Base-by-base conservation (phyloP, 169 alveolate species). In the Theileria annulata region DNA sequence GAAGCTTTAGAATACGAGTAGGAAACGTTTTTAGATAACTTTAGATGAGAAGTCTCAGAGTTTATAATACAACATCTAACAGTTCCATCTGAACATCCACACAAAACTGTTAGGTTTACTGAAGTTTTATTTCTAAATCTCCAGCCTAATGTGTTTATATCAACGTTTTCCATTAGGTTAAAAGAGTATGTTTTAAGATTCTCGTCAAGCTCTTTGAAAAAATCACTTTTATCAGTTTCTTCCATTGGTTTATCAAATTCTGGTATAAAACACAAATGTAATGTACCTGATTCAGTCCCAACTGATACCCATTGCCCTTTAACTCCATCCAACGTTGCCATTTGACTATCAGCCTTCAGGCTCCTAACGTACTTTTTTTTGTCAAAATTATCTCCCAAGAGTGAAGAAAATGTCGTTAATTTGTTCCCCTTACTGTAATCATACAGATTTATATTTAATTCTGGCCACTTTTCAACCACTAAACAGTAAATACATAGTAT, bases 71-170 rank as follows among this genome's bases (percentile, higher is more conserved):
- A 62, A 30, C 88, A 80, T 13, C 84, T 60, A 17, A 80, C 37
- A 9, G 73, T 21, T 12, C 88, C 88, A 58, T 80, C 88, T 31
- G 78, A 63, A 64, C 88, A 80, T 5, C 88, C 88, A 42, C 75
- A 67, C 10, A 80, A 19, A 3, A 80, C 37, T 28, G 84, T 74
- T n/a, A 66, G 35, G 49, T 56, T 73, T n/a, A 72, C 19, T 17
- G 74, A 64, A 5, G 70, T 47, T 8, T 73, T 12, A n/a, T 27
- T 28, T 21, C 68, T 80, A 10, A 10, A 25, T 62, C 88, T 58
- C 59, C 68, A 80, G 8, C 33, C 85, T 27, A 80, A 0, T 31
- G 77, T 63, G 15, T 73, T 56, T 28, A 80, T 42, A 56, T 80
- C 60, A 9, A 31, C 69, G 17, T 47, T 42, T 21, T 68, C 85